These are phyloP conservation scores for Russula sp. DNA, from an alignment of 768 basidiomycete genomes.

Conservation along the genomic window DNA sequence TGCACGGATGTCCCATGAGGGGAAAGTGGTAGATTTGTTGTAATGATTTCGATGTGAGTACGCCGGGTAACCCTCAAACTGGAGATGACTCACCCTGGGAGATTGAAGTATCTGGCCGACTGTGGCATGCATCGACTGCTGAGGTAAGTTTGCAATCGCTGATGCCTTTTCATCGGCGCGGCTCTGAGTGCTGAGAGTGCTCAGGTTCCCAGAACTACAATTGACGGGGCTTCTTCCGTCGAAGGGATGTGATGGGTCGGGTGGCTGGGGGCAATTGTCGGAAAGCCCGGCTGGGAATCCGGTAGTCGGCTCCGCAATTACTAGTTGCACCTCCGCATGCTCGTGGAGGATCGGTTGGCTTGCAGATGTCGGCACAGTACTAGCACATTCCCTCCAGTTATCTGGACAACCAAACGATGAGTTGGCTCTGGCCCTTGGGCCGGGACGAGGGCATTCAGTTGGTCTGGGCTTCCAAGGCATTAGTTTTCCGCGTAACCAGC, in stretches of 20 bases:
- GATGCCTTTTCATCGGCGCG: constrained; percentile 11
- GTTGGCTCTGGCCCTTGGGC: neutral
- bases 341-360: neutral
- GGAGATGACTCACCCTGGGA: neutral
- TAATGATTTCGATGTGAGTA: neutral
- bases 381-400: neutral
- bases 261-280: neutral
- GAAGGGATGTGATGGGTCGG: neutral
- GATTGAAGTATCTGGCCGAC: neutral
- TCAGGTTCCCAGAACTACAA: neutral
- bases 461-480: neutral
- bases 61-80: constrained; percentile 3
- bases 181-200: neutral
- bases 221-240: neutral
- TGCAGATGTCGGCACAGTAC: constrained; percentile 1
- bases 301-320: neutral
- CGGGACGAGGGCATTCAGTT: neutral
- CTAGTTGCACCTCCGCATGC: neutral
- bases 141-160: neutral
- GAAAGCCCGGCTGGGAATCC: neutral
- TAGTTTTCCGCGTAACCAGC: neutral
- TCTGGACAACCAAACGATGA: neutral
- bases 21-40: neutral
- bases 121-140: neutral
- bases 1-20: neutral